A percentile compares a stretch with the other conserved stretches of the same genome.
phyloP scores from a whole-genome alignment of 345 rosid genomes.

The Orychophragmus violaceus region DNA sequence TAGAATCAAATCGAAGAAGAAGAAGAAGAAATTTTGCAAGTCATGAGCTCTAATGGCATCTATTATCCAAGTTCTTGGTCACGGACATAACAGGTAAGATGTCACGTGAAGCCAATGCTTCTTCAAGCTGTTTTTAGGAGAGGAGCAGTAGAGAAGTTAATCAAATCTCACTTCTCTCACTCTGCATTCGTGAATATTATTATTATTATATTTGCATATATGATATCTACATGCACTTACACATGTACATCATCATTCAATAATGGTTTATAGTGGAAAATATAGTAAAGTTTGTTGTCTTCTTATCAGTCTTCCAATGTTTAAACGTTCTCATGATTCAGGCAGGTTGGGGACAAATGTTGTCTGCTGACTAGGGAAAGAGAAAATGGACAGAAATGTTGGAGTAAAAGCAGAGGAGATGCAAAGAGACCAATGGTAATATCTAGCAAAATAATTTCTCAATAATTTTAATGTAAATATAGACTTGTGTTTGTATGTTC shows the following conservation, averaged over 20 bases:
- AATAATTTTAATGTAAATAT: neutral
- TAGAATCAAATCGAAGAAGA: neutral
- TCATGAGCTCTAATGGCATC: neutral
- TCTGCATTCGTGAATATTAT: neutral
- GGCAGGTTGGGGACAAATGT: slow-evolving; percentile 11
- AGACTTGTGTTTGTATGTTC: neutral
- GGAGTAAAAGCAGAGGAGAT: neutral
- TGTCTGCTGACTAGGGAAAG: slow-evolving; percentile 7
- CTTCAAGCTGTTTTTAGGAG: slow-evolving; percentile 1
- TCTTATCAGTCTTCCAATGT: neutral
- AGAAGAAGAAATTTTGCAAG: neutral
- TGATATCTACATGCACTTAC: neutral
- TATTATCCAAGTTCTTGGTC: slow-evolving; percentile 7
- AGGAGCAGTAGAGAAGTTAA: slow-evolving; percentile 14
- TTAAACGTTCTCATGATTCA: slow-evolving; percentile 3
- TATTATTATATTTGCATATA: neutral
- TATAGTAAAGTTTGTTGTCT: neutral
- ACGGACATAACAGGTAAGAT: slow-evolving; percentile 21
- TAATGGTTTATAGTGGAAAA: slow-evolving; percentile 11
- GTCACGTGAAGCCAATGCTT: slow-evolving; percentile 31
- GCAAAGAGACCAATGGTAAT: neutral
- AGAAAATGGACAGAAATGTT: neutral
- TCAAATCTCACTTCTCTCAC: slow-evolving; percentile 18
- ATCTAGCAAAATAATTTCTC: neutral
- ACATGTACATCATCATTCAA: slow-evolving; percentile 13